Conservation (phyloP, 306 rosid species). For the Malus orientalis region DNA sequence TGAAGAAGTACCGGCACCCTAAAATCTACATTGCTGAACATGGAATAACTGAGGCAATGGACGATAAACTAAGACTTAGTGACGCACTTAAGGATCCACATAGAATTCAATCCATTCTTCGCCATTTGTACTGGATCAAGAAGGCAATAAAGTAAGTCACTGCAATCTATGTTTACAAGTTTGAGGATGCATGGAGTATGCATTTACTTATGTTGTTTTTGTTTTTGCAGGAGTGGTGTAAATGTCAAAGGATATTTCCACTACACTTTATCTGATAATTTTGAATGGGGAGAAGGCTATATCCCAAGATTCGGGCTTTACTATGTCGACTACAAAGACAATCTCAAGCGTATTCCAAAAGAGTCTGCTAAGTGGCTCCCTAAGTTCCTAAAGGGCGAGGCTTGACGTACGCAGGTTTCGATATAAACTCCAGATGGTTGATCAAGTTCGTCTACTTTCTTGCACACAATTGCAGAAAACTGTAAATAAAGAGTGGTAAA, state of each 20-base stretch:
- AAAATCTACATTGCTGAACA: slow-evolving; percentile 15
- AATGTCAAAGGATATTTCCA: slow-evolving; percentile 24
- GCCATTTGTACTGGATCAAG: slow-evolving; percentile 7
- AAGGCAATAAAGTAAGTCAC: slow-evolving; percentile 20
- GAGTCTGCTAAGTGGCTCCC: no score
- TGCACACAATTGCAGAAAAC: neutral
- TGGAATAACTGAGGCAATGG: neutral
- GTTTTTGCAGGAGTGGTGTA: slow-evolving; percentile 14
- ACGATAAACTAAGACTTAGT: neutral
- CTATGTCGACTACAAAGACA: no score
- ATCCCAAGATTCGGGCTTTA: neutral
- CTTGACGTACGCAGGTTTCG: no score
- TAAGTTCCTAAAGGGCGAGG: neutral
- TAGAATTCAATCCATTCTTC: slow-evolving; percentile 2
- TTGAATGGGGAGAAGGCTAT: slow-evolving; percentile 16
- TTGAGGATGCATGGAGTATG: neutral
- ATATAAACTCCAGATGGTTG: no score
- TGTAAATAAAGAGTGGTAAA: no score
- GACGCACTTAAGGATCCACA: slow-evolving; percentile 20
- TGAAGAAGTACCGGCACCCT: slow-evolving; percentile 6
- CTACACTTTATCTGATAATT: slow-evolving; percentile 19
- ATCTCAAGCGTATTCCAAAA: no score
- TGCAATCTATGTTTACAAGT: neutral
- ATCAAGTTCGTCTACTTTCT: no score
- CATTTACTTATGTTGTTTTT: neutral